phyloP scores from a whole-genome alignment of 345 rosid species.

The Lepidium africanum region DNA sequence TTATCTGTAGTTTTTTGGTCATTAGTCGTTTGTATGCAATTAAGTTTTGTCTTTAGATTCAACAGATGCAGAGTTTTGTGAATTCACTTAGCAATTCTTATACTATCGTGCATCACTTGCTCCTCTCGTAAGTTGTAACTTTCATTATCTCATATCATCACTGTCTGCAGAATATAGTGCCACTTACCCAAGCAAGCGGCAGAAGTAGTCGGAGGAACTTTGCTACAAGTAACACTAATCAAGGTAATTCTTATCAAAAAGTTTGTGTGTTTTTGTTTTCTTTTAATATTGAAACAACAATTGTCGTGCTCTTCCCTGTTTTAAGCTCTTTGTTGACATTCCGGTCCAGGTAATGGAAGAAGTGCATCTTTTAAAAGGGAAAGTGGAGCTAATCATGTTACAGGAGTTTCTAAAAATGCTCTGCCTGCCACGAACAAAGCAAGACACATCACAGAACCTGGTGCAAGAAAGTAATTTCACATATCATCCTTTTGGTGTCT shows the following conservation, averaged over 20 bases:
- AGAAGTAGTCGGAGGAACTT: slow-evolving; percentile 47
- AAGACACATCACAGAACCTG: slow-evolving; percentile 29
- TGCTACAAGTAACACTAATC: slow-evolving; percentile 31
- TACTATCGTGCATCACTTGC: neutral
- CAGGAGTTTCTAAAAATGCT: slow-evolving; percentile 34
- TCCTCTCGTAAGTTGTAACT: slow-evolving; percentile 2
- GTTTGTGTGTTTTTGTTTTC: neutral
- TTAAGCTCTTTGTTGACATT: slow-evolving; percentile 12
- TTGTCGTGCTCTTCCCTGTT: neutral
- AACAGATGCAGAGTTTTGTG: neutral
- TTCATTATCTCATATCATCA: slow-evolving; percentile 2
- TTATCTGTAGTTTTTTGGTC: neutral
- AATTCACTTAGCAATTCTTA: neutral
- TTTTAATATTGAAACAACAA: neutral
- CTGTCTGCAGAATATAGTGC: slow-evolving; percentile 33
- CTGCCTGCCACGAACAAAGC: slow-evolving; percentile 29
- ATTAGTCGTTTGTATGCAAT: neutral
- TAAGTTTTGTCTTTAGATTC: neutral
- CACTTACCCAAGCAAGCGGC: slow-evolving; percentile 33
- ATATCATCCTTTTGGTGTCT: neutral
- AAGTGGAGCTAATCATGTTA: slow-evolving; percentile 37
- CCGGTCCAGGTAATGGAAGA: slow-evolving; percentile 48
- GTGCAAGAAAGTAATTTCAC: slow-evolving; percentile 39
- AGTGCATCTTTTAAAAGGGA: slow-evolving; percentile 45
- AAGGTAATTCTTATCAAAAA: slow-evolving; percentile 25